Evolutionary conservation across 148 eudicot genomes (phyloP), one percentile per base, ranked within the genome.

Genomic region (Amaranthus cruentus): DNA sequence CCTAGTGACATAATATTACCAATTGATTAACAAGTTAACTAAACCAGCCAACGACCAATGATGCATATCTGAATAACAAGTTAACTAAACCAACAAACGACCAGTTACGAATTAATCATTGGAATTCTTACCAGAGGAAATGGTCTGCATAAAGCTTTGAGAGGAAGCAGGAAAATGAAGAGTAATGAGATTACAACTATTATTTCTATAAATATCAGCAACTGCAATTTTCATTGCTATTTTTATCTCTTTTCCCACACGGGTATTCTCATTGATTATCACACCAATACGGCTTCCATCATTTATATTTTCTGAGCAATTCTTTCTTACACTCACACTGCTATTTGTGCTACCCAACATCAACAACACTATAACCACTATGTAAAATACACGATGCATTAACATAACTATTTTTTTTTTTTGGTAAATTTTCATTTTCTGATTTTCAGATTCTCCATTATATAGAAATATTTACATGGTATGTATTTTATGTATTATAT

Each of bases 181-280:
- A 51, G 58, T 58, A 61, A 78, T 56, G 46, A 64, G 49, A 12
- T 11, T 18, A 62, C 79, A 76, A 46, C n/a, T 55, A 11, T 28
- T 28, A 28, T n/a, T 14, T 15, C 46, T 65, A 18, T 75, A 7
- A 18, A 72, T 59, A 63, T 77, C 86, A 6, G 65, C 68, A 71
- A 75, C 75, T 44, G 83, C 86, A 52, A 83, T 54, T 14, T 83
- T 75, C 77, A 80, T 77, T 44, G 86, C 86, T 55, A 69, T 66
- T 62, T 68, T 70, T 52, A 77, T 72, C 70, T 80, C 86, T 58
- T 65, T 80, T 1, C 83, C 83, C 66, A 75, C 55, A 42, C 79
- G 77, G 43, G 83, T 77, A 28, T 60, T 77, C 2, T 62, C 58
- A 72, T 83, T 63, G 7, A 78, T 38, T 4, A 83, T 51, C 42